Percentiles rank a stretch among this genome's conserved stretches.
Conservation (phyloP, 2,329 filamentous ascomycete species). For the Neopestalotiopsis rosae region DNA sequence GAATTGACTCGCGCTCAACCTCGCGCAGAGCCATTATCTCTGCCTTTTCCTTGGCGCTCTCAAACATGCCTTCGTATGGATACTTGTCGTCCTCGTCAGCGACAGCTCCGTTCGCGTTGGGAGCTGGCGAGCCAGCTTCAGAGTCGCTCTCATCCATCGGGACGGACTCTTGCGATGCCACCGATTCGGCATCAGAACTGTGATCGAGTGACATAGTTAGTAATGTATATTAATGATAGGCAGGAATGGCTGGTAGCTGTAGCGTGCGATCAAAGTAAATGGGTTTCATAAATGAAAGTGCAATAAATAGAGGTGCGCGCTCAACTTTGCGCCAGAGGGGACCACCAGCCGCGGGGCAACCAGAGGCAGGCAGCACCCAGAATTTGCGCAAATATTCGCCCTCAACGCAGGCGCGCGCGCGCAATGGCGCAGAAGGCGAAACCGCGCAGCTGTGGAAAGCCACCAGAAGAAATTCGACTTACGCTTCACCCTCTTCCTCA, state of each 20-base stretch:
- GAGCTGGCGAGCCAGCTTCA: constrained; percentile 66
- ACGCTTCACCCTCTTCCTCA: constrained; percentile 83
- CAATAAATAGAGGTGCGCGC: background rate
- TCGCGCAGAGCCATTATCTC: constrained; percentile 87
- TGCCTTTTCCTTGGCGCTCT: constrained; percentile 73
- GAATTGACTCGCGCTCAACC: constrained; percentile 86
- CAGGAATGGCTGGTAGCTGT: background rate
- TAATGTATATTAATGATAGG: background rate
- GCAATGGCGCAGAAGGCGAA: constrained; percentile 5
- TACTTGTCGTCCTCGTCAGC: constrained; percentile 66
- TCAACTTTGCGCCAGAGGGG: background rate
- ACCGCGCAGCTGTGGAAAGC: constrained; percentile 7
- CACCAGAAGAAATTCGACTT: constrained; percentile 48
- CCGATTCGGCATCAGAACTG: constrained; percentile 61
- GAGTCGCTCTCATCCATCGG: constrained; percentile 91
- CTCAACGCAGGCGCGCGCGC: background rate
- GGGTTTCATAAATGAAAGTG: background rate
- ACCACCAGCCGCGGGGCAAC: background rate
- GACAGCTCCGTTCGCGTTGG: constrained; percentile 35
- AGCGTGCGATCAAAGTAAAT: background rate
- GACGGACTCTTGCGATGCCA: constrained; percentile 78
- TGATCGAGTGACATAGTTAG: constrained; percentile 24
- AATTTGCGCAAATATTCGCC: background rate
- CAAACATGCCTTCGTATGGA: constrained; percentile 87
- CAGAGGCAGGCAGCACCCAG: background rate